Conservation (phyloP, 176 grass and related monocot genomes). For the Aegilops longissima region DNA sequence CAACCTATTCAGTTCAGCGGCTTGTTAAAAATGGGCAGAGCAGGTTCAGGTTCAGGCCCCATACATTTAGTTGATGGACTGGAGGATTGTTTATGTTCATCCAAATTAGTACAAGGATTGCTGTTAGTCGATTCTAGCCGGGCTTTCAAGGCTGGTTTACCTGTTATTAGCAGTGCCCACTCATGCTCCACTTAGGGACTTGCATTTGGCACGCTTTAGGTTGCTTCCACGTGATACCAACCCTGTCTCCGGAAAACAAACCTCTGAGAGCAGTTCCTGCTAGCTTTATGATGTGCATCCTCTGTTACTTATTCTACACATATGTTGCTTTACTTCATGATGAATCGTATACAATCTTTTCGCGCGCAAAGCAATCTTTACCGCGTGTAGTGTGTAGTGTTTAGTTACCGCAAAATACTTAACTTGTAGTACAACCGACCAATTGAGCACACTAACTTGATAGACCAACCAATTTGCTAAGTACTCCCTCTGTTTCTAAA, state of each 20-base stretch:
- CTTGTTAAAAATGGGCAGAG: neutral
- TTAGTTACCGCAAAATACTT: neutral
- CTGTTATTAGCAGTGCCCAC: neutral
- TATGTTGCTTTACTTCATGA: constrained; percentile 10
- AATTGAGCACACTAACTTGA: no score
- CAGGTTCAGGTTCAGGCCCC: neutral
- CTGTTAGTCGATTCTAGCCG: neutral
- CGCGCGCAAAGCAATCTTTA: neutral
- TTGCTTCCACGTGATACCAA: constrained; percentile 22
- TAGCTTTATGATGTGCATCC: constrained; percentile 14
- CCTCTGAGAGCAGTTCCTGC: constrained; percentile 6
- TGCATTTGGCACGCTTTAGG: constrained; percentile 5
- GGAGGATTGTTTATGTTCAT: neutral
- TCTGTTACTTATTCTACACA: neutral
- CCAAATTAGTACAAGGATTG: neutral
- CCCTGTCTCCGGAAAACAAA: neutral
- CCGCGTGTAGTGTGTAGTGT: neutral
- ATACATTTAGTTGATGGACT: neutral
- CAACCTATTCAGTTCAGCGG: neutral
- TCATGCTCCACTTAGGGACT: neutral
- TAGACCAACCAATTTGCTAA: no score
- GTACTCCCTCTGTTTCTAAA: no score
- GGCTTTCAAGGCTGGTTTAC: neutral
- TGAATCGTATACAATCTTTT: neutral
- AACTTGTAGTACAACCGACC: neutral